Conservation (phyloP, 805 yeast species). For the Starmera pachycereana region DNA sequence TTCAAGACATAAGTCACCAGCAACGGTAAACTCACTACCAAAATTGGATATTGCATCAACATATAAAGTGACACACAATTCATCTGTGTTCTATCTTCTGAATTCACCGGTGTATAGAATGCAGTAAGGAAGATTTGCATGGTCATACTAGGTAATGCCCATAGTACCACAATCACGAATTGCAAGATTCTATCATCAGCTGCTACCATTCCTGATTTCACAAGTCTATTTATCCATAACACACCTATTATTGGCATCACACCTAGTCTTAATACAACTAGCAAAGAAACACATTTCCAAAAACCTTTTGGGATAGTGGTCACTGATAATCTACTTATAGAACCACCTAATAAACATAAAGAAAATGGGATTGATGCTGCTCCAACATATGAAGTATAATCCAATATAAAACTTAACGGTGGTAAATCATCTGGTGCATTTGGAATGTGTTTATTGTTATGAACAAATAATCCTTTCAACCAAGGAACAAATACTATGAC, state of each 20-base stretch:
- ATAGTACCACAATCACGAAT: conserved; percentile 62
- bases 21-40: conserved; percentile 4
- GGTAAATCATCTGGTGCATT: conserved; percentile 79
- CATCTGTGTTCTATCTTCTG: conserved; percentile 5
- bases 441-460: conserved; percentile 36
- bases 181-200: conserved; percentile 36
- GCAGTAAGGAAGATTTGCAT: conserved; percentile 79
- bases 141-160: conserved; percentile 80
- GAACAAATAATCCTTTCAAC: conserved; percentile 56
- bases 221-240: conserved; percentile 49
- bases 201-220: conserved; percentile 53
- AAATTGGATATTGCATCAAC: conserved; percentile 3
- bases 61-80: conserved; percentile 3
- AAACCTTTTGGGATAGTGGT: conserved; percentile 54
- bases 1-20: conserved; percentile 4
- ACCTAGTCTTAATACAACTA: conserved; percentile 48
- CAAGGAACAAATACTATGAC: conserved; percentile 76
- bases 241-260: conserved; percentile 71
- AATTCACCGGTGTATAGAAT: conserved; percentile 49
- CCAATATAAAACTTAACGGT: conserved; percentile 75
- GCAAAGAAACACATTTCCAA: conserved; percentile 47
- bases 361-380: conserved; percentile 85
- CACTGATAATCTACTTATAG: conserved; percentile 61
- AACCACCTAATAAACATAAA: conserved; percentile 68
- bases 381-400: conserved; percentile 69